A percentile compares a stretch with the other conserved stretches of the same genome.
phyloP scores from a whole-genome alignment of 768 basidiomycete species.

The Xerocomellus chrysenteron region DNA sequence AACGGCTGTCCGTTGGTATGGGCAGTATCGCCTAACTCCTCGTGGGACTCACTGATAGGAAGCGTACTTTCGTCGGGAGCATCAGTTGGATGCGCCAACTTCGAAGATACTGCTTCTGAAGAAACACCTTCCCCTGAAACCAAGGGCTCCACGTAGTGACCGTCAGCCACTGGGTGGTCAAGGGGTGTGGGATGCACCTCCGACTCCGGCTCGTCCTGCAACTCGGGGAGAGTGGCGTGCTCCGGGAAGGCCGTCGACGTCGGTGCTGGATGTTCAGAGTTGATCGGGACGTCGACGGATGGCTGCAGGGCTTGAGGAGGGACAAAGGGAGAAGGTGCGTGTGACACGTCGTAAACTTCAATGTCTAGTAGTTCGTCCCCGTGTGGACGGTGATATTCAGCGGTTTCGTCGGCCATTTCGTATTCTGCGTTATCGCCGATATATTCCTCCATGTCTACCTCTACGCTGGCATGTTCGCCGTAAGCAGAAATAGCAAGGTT shows the following conservation, averaged over 20 bases:
- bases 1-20: conserved; percentile 2
- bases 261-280: conserved; percentile 11
- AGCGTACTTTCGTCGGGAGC: conserved; percentile 1
- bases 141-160: conserved; percentile 15
- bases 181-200: conserved; percentile 11
- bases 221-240: conserved; percentile 2
- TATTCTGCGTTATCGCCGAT: conserved; percentile 51
- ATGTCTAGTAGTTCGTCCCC: conserved; percentile 36
- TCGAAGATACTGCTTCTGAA: conserved; percentile 2
- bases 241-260: conserved; percentile 4
- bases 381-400: conserved; percentile 20
- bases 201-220: conserved; percentile 5
- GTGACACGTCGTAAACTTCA: conserved; percentile 43
- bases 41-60: conserved; percentile 22
- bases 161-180: conserved; percentile 19
- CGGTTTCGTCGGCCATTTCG: conserved; percentile 37
- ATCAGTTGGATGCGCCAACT: conserved; percentile 8
- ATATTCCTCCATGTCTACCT: conserved; percentile 67
- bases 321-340: conserved; percentile 29
- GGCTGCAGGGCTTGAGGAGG: conserved; percentile 14
- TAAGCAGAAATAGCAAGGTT: conserved; percentile 27
- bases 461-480: conserved; percentile 44
- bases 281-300: conserved; percentile 15
- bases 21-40: conserved; percentile 8
- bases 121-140: conserved; percentile 9